Percentiles rank a stretch among this genome's conserved stretches.
phyloP scores from a whole-genome alignment of 768 basidiomycete species.

The Lenzites betulinus region DNA sequence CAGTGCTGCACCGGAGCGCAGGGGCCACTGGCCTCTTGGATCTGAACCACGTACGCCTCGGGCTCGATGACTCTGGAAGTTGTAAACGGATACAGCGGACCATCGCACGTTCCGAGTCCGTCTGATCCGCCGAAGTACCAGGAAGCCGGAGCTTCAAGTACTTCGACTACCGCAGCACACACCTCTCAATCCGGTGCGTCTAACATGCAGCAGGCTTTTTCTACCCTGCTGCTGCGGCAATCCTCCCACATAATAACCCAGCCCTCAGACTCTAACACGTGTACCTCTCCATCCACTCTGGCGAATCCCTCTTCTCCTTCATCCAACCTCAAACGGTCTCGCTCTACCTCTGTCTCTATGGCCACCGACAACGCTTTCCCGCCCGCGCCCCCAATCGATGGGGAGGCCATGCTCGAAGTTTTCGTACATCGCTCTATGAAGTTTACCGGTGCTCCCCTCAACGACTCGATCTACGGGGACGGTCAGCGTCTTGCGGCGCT shows the following conservation, averaged over 20 bases:
- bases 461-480: constrained; percentile 52
- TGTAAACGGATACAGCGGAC: constrained; percentile 1
- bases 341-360: constrained; percentile 29
- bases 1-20: background rate
- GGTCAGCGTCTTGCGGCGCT: constrained; percentile 60
- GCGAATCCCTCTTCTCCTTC: constrained; percentile 24
- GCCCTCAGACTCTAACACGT: constrained; percentile 25
- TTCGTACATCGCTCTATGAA: constrained; percentile 71
- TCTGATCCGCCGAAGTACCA: too few relatives aligned
- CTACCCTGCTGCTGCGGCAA: constrained; percentile 5
- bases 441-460: constrained; percentile 26
- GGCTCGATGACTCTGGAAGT: constrained; percentile 6
- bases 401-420: constrained; percentile 62
- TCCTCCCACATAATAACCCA: constrained; percentile 9
- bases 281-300: constrained; percentile 22
- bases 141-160: background rate
- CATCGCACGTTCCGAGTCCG: background rate
- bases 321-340: constrained; percentile 39
- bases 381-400: constrained; percentile 52
- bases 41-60: background rate
- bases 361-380: constrained; percentile 34
- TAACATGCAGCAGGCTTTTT: background rate
- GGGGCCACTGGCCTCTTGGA: background rate
- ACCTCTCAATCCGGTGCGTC: background rate
- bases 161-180: constrained; percentile 18